These are phyloP conservation scores for Zoysia pacifica DNA, from an alignment of 176 grass and related monocot genomes.

Conservation along the genomic window DNA sequence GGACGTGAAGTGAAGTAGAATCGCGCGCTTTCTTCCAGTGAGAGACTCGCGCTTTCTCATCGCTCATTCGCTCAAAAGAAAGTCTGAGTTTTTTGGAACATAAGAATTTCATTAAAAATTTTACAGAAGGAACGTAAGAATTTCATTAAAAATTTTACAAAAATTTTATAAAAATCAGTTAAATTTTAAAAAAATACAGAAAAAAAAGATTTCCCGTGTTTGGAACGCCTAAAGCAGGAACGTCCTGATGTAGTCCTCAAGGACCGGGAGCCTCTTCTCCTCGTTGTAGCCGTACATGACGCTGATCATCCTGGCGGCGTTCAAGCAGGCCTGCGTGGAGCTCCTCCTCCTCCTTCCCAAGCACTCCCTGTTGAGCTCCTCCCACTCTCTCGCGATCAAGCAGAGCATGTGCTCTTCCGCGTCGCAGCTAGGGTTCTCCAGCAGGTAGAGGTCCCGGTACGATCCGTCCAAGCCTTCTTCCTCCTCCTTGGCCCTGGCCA, in stretches of 20 bases:
- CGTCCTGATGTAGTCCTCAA: slow-evolving; percentile 50
- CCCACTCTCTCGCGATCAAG: slow-evolving; percentile 58
- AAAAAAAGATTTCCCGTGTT: too few relatives aligned
- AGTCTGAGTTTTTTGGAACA: too few relatives aligned
- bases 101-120: too few relatives aligned
- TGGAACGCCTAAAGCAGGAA: background rate
- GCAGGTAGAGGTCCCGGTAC: slow-evolving; percentile 50
- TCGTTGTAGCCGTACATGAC: slow-evolving; percentile 65
- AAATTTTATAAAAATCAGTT: too few relatives aligned
- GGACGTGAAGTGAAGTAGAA: background rate
- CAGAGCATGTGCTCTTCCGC: slow-evolving; percentile 42
- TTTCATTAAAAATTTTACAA: too few relatives aligned
- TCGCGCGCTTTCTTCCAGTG: background rate
- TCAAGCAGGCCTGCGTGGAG: slow-evolving; percentile 24
- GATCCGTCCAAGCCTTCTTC: slow-evolving; percentile 77
- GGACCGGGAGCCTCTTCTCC: slow-evolving; percentile 30
- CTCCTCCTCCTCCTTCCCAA: slow-evolving; percentile 33
- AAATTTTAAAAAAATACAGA: too few relatives aligned
- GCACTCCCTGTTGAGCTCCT: slow-evolving; percentile 62
- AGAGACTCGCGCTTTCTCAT: too few relatives aligned
- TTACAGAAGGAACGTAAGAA: too few relatives aligned
- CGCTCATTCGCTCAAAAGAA: too few relatives aligned
- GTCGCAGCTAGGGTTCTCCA: slow-evolving; percentile 50
- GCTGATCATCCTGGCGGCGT: slow-evolving; percentile 53
- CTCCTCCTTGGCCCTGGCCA: slow-evolving; percentile 73